Percentiles rank a stretch among this genome's conserved stretches.
phyloP scores from a whole-genome alignment of 192 early-diverging fungal species.

The Chytriomyces sp. region DNA sequence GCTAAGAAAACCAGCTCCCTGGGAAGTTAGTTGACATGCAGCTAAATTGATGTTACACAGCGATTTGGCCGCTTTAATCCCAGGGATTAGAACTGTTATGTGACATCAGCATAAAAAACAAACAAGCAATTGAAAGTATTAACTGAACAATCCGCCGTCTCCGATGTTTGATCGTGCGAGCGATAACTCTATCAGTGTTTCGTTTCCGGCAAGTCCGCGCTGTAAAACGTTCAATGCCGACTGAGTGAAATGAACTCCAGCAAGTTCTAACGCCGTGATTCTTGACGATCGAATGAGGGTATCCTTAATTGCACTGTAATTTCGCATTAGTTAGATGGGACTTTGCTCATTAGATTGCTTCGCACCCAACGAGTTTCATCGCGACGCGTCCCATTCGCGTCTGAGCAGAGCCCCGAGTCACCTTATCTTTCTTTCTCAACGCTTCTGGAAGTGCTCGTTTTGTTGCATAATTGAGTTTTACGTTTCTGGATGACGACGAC shows the following conservation, averaged over 20 bases:
- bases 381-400: constrained; percentile 7
- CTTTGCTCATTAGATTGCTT: background rate
- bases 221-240: constrained; percentile 21
- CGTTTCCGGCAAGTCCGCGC: constrained; percentile 20
- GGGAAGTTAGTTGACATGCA: constrained; percentile 31
- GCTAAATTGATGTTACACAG: constrained; percentile 34
- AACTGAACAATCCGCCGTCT: constrained; percentile 42
- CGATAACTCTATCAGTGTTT: constrained; percentile 29
- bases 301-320: constrained; percentile 38
- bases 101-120: background rate
- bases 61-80: constrained; percentile 25
- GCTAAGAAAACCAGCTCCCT: constrained; percentile 32
- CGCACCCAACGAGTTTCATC: constrained; percentile 25
- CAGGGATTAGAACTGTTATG: constrained; percentile 18
- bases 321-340: background rate
- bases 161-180: constrained; percentile 42
- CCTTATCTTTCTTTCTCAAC: constrained; percentile 19
- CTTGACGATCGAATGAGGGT: constrained; percentile 23
- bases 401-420: constrained; percentile 2
- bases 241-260: constrained; percentile 31
- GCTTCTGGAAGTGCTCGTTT: constrained; percentile 10
- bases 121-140: background rate
- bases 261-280: constrained; percentile 39
- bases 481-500: constrained; percentile 3
- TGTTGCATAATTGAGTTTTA: constrained; percentile 17